Conservation (phyloP, 257 asterid species). For the Solanum rostratum region DNA sequence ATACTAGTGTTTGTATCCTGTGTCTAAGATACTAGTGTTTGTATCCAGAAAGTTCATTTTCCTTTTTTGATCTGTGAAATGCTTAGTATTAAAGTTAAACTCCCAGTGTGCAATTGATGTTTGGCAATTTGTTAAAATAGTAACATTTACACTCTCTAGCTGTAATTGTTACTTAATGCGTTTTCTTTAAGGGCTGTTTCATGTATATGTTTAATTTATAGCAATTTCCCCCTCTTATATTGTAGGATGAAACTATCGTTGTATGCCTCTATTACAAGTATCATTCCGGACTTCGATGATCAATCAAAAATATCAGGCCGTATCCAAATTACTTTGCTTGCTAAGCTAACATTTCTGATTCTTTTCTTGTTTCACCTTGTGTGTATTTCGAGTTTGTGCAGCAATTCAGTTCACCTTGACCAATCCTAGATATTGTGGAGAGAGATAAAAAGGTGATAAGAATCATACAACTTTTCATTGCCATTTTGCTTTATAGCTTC, state of each 20-base stretch:
- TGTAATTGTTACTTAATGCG: neutral
- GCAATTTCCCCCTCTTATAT: slow-evolving; percentile 2
- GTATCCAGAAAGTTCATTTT: neutral
- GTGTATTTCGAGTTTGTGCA: neutral
- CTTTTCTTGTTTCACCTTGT: neutral
- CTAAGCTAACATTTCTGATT: neutral
- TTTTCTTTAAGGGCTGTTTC: neutral
- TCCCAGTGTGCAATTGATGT: neutral
- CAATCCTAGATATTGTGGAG: slow-evolving; percentile 49
- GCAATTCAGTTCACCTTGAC: slow-evolving; percentile 9
- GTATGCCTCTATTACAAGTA: slow-evolving; percentile 77
- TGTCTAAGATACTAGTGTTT: neutral
- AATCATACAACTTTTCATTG: neutral
- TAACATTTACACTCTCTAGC: neutral
- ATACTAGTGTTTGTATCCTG: neutral
- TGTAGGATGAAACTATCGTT: slow-evolving; percentile 77
- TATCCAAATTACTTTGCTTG: slow-evolving; percentile 43
- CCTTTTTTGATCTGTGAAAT: neutral
- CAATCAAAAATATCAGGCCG: slow-evolving; percentile 66
- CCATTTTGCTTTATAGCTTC: neutral
- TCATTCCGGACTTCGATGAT: slow-evolving; percentile 58
- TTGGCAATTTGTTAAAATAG: neutral
- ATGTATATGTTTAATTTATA: neutral
- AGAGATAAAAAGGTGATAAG: slow-evolving; percentile 28
- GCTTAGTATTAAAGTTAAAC: neutral